phyloP scores from a whole-genome alignment of 495 filamentous ascomycete species.

The Evansstolkia leycettana region DNA sequence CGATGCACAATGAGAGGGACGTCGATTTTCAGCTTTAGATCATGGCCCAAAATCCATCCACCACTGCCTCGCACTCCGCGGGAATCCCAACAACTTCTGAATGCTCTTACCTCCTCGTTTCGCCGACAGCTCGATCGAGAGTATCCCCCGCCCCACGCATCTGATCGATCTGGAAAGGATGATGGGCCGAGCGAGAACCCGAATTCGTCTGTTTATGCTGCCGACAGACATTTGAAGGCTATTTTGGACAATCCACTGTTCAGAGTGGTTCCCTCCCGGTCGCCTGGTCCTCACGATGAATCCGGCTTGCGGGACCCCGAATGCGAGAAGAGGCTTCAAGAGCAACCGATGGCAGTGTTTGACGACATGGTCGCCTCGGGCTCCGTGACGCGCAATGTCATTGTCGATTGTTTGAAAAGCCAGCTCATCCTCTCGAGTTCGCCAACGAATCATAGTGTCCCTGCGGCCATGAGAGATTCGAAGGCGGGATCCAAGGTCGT shows the following conservation, averaged over 20 bases:
- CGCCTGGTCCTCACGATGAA: conserved; percentile 3
- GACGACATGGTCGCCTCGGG: conserved; percentile 30
- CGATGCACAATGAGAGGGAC: conserved; percentile 36
- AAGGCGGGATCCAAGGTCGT: conserved; percentile 21
- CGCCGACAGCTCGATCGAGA: conserved; percentile 57
- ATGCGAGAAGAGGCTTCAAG: conserved; percentile 9
- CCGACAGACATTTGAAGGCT: conserved; percentile 45
- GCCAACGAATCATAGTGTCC: conserved; percentile 6
- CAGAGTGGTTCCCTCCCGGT: conserved; percentile 19
- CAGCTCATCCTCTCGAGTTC: conserved; percentile 20
- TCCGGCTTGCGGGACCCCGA: conserved; percentile 1
- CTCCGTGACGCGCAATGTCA: conserved; percentile 9
- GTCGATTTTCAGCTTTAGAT: conserved; percentile 26
- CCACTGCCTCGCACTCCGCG: conserved; percentile 52
- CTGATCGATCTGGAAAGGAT: too few relatives aligned
- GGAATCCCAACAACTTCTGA: conserved; percentile 56
- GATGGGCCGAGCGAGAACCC: too few relatives aligned
- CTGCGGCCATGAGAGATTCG: conserved; percentile 20
- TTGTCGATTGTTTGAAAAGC: conserved; percentile 19
- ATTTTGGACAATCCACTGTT: conserved; percentile 63
- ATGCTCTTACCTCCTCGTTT: conserved; percentile 64
- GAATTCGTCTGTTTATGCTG: conserved; percentile 21
- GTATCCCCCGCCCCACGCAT: conserved; percentile 31
- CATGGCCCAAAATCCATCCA: conserved; percentile 53
- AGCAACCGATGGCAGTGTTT: conserved; percentile 28